Conservation (phyloP, 2,329 filamentous ascomycete species). For the Niveomyces coronatus region DNA sequence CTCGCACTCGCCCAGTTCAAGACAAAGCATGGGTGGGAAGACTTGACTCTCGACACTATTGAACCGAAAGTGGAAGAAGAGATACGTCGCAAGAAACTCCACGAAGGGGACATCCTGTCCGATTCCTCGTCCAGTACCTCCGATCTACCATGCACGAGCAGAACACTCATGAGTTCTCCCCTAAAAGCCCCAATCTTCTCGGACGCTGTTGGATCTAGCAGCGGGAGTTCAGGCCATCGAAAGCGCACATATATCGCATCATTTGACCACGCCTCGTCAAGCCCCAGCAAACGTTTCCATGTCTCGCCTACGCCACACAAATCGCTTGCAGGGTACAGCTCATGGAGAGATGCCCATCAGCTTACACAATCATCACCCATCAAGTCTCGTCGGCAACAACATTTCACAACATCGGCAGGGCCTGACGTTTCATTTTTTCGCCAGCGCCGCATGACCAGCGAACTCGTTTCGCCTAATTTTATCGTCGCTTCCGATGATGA, state of each 20-base stretch:
- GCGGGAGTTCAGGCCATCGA: slow-evolving; percentile 53
- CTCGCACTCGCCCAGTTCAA: slow-evolving; percentile 95
- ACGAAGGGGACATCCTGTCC: slow-evolving; percentile 65
- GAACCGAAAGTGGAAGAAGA: slow-evolving; percentile 76
- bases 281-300: slow-evolving; percentile 60
- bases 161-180: slow-evolving; percentile 71
- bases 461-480: slow-evolving; percentile 50
- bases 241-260: slow-evolving; percentile 53
- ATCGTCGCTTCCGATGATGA: slow-evolving; percentile 65
- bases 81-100: slow-evolving; percentile 60
- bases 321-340: slow-evolving; percentile 42
- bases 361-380: slow-evolving; percentile 80
- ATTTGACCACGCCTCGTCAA: slow-evolving; percentile 45
- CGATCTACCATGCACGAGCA: slow-evolving; percentile 59
- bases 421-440: slow-evolving; percentile 73
- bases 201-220: slow-evolving; percentile 65
- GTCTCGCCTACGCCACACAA: slow-evolving; percentile 48
- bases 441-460: slow-evolving; percentile 55
- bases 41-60: slow-evolving; percentile 75
- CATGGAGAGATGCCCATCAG: slow-evolving; percentile 70
- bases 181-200: slow-evolving; percentile 77
- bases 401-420: slow-evolving; percentile 61
- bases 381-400: slow-evolving; percentile 62
- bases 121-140: slow-evolving; percentile 81
- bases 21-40: slow-evolving; percentile 90